phyloP scores from a whole-genome alignment of 805 yeast species.

The Candida arabinofermentans region DNA sequence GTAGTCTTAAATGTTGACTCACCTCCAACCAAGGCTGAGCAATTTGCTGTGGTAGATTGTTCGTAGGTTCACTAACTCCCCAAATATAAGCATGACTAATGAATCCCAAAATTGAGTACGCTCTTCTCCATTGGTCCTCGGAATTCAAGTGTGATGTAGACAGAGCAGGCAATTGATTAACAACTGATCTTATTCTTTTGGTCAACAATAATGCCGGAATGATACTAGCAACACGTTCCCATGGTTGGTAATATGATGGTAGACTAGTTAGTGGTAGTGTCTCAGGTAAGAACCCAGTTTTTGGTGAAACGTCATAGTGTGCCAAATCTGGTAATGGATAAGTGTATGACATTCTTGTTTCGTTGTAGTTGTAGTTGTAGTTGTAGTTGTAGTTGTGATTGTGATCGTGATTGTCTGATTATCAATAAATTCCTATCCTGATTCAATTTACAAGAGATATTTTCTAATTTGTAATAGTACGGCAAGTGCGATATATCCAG shows the following conservation, averaged over 20 bases:
- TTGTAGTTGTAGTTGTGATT: too few species aligned
- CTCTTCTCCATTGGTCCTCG: slow-evolving; percentile 64
- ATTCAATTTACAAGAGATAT: too few species aligned
- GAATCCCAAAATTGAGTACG: slow-evolving; percentile 75
- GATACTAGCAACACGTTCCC: slow-evolving; percentile 69
- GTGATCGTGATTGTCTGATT: too few species aligned
- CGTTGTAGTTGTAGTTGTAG: too few species aligned
- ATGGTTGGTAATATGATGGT: slow-evolving; percentile 59
- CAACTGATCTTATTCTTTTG: slow-evolving; percentile 51
- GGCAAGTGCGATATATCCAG: too few species aligned
- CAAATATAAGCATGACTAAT: slow-evolving; percentile 87
- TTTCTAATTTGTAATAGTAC: too few species aligned
- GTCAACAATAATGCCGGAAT: slow-evolving; percentile 75
- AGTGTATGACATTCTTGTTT: slow-evolving; percentile 21
- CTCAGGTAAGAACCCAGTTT: slow-evolving; percentile 77
- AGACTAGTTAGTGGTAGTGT: slow-evolving; percentile 57
- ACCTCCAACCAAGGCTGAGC: slow-evolving; percentile 67
- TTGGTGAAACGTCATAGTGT: slow-evolving; percentile 67
- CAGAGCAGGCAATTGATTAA: slow-evolving; percentile 63
- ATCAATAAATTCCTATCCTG: too few species aligned
- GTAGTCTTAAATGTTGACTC: slow-evolving; percentile 60
- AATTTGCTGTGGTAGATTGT: slow-evolving; percentile 60
- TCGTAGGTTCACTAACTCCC: slow-evolving; percentile 64
- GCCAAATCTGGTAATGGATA: slow-evolving; percentile 45
- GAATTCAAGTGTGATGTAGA: slow-evolving; percentile 40